These are phyloP conservation scores for Flaveria trinervia DNA, from an alignment of 129 eudicot genomes.

Conservation along the genomic window DNA sequence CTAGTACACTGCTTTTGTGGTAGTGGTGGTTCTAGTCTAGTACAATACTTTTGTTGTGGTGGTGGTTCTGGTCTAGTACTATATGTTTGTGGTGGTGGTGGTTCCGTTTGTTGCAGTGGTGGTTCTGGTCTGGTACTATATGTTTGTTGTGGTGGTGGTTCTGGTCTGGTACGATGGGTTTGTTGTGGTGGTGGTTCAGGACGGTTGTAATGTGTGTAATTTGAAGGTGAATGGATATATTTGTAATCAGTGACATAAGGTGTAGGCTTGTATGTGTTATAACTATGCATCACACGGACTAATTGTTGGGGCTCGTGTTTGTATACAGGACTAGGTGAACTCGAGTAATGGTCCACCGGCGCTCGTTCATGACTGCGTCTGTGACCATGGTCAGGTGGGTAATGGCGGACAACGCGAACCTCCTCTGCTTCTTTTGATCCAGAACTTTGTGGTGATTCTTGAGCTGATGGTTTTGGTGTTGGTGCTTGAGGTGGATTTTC, in stretches of 20 bases:
- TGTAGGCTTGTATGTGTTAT: constrained; percentile 65
- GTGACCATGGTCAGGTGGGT: constrained; percentile 56
- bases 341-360: constrained; percentile 26
- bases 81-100: constrained; percentile 29
- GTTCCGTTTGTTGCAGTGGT: constrained; percentile 20
- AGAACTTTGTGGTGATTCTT: constrained; percentile 23
- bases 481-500: constrained; percentile 43
- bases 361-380: constrained; percentile 41
- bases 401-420: constrained; percentile 57
- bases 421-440: constrained; percentile 52
- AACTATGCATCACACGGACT: constrained; percentile 47
- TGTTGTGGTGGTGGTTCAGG: constrained; percentile 40
- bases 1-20: constrained; percentile 23
- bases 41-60: constrained; percentile 29
- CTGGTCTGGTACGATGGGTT: constrained; percentile 31
- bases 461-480: constrained; percentile 28
- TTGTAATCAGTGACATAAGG: constrained; percentile 58
- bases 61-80: constrained; percentile 28
- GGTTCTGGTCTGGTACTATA: constrained; percentile 33
- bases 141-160: constrained; percentile 34
- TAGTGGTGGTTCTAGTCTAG: constrained; percentile 35
- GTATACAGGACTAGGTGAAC: constrained; percentile 33
- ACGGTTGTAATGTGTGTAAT: constrained; percentile 34
- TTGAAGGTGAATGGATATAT: constrained; percentile 46
- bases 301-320: constrained; percentile 39